Evolutionary conservation across 768 basidiomycete genomes (phyloP).

Genomic region (Mycena kentingensis): DNA sequence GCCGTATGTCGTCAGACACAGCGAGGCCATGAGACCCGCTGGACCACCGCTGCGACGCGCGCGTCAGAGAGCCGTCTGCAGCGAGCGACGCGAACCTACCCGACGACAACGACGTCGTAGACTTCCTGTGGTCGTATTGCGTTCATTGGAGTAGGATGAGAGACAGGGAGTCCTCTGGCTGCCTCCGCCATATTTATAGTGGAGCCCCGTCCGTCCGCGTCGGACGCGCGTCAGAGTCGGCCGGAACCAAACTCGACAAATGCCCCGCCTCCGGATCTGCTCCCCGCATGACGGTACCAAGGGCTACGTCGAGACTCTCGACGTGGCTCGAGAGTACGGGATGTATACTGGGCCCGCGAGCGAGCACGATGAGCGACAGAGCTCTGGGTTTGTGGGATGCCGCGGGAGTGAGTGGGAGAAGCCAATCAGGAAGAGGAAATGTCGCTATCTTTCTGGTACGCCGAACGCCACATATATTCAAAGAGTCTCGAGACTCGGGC

Average conservation of each 20-base stretch:
- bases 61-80: neutral
- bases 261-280: too few species aligned
- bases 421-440: neutral
- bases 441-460: too few species aligned
- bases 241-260: too few species aligned
- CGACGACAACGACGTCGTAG: conserved; percentile 24
- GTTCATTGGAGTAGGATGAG: conserved; percentile 7
- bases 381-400: neutral
- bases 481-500: too few species aligned
- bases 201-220: too few species aligned
- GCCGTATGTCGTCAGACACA: conserved; percentile 23
- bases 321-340: too few species aligned
- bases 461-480: too few species aligned
- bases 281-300: too few species aligned
- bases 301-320: too few species aligned
- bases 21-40: conserved; percentile 21
- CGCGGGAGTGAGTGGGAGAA: neutral
- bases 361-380: too few species aligned
- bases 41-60: conserved; percentile 16
- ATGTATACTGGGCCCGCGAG: too few species aligned
- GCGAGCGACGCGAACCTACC: conserved; percentile 8
- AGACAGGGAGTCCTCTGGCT: neutral
- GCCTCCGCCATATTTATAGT: neutral
- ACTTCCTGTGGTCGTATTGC: conserved; percentile 10
- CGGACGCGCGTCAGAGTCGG: too few species aligned